Evolutionary conservation across 2,329 filamentous ascomycete genomes (phyloP).

Genomic region (Fusarium anguioides): DNA sequence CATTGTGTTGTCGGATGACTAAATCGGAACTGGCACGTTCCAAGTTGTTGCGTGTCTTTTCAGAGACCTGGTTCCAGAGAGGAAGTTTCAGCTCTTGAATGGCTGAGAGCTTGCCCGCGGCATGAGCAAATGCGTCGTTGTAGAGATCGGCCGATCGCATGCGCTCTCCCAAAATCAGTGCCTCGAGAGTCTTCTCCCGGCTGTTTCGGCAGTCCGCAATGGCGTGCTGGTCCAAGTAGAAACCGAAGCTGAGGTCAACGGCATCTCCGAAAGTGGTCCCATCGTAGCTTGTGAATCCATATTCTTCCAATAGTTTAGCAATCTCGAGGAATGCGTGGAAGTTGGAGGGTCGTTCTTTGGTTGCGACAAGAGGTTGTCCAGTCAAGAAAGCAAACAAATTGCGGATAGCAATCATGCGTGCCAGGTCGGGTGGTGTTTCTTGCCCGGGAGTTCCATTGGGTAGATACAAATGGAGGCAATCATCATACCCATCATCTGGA

Average conservation of each 20-base stretch:
- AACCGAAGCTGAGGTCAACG: constrained; percentile 73
- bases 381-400: constrained; percentile 75
- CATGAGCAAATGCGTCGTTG: constrained; percentile 91
- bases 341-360: constrained; percentile 61
- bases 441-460: constrained; percentile 56
- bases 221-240: constrained; percentile 80
- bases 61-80: constrained; percentile 76
- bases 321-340: constrained; percentile 68
- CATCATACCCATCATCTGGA: constrained; percentile 51
- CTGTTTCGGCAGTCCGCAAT: constrained; percentile 84
- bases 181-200: constrained; percentile 89
- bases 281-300: constrained; percentile 67
- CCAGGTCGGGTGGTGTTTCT: constrained; percentile 56
- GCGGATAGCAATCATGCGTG: constrained; percentile 67
- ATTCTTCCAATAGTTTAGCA: constrained; percentile 64
- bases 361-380: constrained; percentile 71
- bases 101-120: constrained; percentile 84
- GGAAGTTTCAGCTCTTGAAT: constrained; percentile 74
- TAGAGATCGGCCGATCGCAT: constrained; percentile 87
- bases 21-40: constrained; percentile 86
- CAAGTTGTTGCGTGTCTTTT: constrained; percentile 79
- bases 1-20: constrained; percentile 74
- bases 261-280: constrained; percentile 69
- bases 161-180: constrained; percentile 86
- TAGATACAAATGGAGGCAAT: constrained; percentile 63